phyloP scores from a whole-genome alignment of 78 protist genomes.

The Dictyostelium firmibasis region DNA sequence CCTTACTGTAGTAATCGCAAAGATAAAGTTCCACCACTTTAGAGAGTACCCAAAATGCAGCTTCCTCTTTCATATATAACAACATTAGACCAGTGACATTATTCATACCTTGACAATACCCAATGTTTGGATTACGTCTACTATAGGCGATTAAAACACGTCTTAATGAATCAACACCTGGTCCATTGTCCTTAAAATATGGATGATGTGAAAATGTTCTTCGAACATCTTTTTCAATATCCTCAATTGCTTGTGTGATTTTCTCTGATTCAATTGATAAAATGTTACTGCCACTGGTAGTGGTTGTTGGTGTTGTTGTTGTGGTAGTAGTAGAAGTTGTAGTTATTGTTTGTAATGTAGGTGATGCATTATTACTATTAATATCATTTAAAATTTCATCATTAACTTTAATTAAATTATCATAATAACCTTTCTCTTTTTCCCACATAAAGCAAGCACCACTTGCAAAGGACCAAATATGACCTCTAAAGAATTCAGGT shows the following conservation, averaged over 20 bases:
- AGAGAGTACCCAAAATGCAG: conserved; percentile 89
- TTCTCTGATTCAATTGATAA: not conserved
- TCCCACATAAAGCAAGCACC: conserved; percentile 76
- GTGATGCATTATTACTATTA: too few relatives aligned
- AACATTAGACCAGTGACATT: conserved; percentile 85
- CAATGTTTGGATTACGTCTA: conserved; percentile 83
- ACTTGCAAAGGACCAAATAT: conserved; percentile 57
- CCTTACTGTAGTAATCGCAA: conserved; percentile 81
- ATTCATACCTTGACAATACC: conserved; percentile 91
- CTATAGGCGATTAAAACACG: conserved; percentile 66
- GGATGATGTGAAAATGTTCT: conserved; percentile 79
- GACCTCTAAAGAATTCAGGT: conserved; percentile 59
- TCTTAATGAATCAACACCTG: conserved; percentile 62
- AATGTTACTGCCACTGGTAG: too few relatives aligned
- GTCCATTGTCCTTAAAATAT: conserved; percentile 31
- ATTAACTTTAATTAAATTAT: not conserved
- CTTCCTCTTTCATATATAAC: conserved; percentile 85
- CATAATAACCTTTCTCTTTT: conserved; percentile 56
- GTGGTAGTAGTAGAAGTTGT: too few relatives aligned
- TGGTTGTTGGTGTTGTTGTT: too few relatives aligned
- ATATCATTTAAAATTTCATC: not conserved
- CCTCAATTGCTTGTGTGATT: conserved; percentile 47
- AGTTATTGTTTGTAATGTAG: too few relatives aligned
- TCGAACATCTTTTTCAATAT: conserved; percentile 80
- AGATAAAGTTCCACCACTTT: conserved; percentile 80